These are phyloP conservation scores for Echria macrotheca DNA, from an alignment of 495 filamentous ascomycete species.

Conservation along the genomic window DNA sequence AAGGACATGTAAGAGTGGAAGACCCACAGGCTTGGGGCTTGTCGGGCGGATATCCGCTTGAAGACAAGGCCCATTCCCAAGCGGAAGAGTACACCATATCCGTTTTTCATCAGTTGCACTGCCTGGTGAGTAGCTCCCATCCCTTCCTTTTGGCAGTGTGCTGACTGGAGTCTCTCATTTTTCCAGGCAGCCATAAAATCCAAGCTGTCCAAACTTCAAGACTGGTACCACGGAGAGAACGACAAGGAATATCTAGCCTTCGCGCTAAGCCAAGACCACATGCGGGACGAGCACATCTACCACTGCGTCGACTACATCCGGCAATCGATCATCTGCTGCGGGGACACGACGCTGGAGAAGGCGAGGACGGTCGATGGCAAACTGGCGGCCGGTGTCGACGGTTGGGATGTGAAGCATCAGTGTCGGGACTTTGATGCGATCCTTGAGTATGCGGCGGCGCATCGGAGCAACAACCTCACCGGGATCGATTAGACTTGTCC, in stretches of 20 bases:
- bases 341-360: conserved; percentile 13
- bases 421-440: conserved; percentile 12
- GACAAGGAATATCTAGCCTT: conserved; percentile 13
- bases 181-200: conserved; percentile 13
- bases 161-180: background rate
- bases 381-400: conserved; percentile 9
- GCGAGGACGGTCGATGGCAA: conserved; percentile 4
- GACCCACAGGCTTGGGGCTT: conserved; percentile 4
- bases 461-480: conserved; percentile 5
- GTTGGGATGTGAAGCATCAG: conserved; percentile 11
- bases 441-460: background rate
- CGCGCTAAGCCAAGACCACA: conserved; percentile 9
- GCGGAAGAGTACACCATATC: conserved; percentile 17
- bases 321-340: conserved; percentile 11
- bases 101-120: conserved; percentile 18
- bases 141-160: background rate
- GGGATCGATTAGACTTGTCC: conserved; percentile 13
- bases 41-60: conserved; percentile 10
- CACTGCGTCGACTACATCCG: conserved; percentile 17
- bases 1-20: conserved; percentile 12
- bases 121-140: conserved; percentile 10
- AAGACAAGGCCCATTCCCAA: background rate
- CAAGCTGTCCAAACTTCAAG: conserved; percentile 8
- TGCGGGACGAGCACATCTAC: conserved; percentile 12
- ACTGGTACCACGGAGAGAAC: conserved; percentile 12